Conservation (phyloP, 2,329 filamentous ascomycete species). For the Gremmenia infestans region DNA sequence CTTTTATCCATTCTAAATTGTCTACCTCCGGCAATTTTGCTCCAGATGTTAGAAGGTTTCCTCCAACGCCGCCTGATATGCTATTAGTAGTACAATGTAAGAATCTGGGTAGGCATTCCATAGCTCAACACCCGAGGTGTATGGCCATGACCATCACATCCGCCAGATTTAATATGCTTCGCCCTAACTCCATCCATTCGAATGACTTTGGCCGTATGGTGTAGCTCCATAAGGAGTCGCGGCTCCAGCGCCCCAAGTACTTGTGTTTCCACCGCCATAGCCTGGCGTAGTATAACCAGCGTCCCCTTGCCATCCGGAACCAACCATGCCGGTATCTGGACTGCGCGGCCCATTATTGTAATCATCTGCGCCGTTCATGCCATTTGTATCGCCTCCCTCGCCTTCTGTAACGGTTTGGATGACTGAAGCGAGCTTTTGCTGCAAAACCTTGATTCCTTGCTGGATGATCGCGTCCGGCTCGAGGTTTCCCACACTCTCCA, state of each 20-base stretch:
- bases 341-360: conserved; percentile 58
- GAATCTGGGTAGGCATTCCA: background rate
- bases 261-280: conserved; percentile 53
- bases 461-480: conserved; percentile 87
- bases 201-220: conserved; percentile 48
- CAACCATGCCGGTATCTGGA: conserved; percentile 53
- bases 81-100: conserved; percentile 16
- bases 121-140: background rate
- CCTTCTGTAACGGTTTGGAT: conserved; percentile 60
- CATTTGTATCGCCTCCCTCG: conserved; percentile 47
- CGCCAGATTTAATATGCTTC: background rate
- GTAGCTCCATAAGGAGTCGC: conserved; percentile 56
- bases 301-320: conserved; percentile 51
- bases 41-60: conserved; percentile 2
- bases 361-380: conserved; percentile 36
- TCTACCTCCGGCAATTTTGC: conserved; percentile 9
- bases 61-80: conserved; percentile 19
- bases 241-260: conserved; percentile 59
- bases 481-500: conserved; percentile 83
- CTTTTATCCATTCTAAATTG: conserved; percentile 13
- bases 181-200: conserved; percentile 24
- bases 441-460: conserved; percentile 80
- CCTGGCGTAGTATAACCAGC: conserved; percentile 60
- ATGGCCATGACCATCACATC: background rate
- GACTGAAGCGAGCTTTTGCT: conserved; percentile 81